These are phyloP conservation scores for Candida xiaguanensis DNA, from an alignment of 805 yeast genomes.

Conservation along the genomic window DNA sequence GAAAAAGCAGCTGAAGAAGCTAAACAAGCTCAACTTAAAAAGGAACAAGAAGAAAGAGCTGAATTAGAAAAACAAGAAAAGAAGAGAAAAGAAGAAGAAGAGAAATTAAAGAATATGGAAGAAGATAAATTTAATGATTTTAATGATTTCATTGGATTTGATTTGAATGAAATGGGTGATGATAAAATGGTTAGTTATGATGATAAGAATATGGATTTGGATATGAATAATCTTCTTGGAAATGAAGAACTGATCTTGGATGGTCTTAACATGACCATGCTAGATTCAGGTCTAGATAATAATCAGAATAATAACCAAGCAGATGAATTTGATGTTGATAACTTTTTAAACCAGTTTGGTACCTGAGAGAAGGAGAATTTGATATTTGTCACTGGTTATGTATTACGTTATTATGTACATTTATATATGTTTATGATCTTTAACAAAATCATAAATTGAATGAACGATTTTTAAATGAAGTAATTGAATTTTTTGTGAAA, in stretches of 20 bases:
- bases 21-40: slow-evolving; percentile 13
- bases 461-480: too few species aligned
- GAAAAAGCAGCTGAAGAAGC: slow-evolving; percentile 15
- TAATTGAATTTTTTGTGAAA: too few species aligned
- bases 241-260: slow-evolving; percentile 40
- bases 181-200: slow-evolving; percentile 4
- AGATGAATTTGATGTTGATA: slow-evolving; percentile 45
- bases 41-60: slow-evolving; percentile 15
- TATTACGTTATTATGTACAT: too few species aligned
- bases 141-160: slow-evolving; percentile 17
- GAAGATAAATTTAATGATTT: slow-evolving; percentile 11
- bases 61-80: slow-evolving; percentile 8
- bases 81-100: slow-evolving; percentile 8
- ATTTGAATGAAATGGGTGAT: slow-evolving; percentile 8
- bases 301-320: slow-evolving; percentile 11
- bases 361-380: too few species aligned
- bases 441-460: too few species aligned
- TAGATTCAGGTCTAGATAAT: slow-evolving; percentile 25
- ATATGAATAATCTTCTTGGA: slow-evolving; percentile 32
- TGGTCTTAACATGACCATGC: slow-evolving; percentile 38
- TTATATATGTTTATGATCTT: too few species aligned
- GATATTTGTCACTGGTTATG: too few species aligned
- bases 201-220: slow-evolving; percentile 10
- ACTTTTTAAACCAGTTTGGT: slow-evolving; percentile 42
- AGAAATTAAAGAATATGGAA: slow-evolving; percentile 9